Base-by-base conservation (phyloP, 1,284 basidiomycete species). In the Apiotrichum sp. region DNA sequence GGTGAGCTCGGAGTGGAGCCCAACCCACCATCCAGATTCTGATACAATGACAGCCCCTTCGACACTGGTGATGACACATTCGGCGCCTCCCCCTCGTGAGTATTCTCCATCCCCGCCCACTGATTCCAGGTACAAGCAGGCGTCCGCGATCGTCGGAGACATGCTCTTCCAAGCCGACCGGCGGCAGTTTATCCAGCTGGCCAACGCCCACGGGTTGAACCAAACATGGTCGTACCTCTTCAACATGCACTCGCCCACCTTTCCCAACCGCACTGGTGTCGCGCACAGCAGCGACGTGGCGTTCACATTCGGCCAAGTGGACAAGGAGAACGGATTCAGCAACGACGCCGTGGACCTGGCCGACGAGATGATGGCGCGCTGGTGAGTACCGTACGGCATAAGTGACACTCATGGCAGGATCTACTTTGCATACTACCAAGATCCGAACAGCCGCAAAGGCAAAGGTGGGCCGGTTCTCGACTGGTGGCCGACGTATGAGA, bases 41-140 rank as follows among this genome's bases (percentile, higher is more conserved):
- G 22, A 22, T 22, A 22, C 22, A 22, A 22, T 22, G 22, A 22
- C 39, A 67, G 68, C 36, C 73, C 73, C 1, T 75, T 65, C 58
- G 66, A 54, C 8, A 71, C 70, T 6, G 73, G 72, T n/a, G 72
- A 73, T 57, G 60, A 72, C 42, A 72, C 71, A 0, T 74, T 72
- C 39, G 71, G 70, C 2, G 47, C 62, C 7, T 9, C 45, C 11
- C 31, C 42, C 45, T 62, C 13, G 47, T 64, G 16, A 36, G 39
- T 35, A 33, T 74, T 72, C 39, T 70, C 69, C 2, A 47, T 62
- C 7, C 9, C 45, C 11, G 16, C 42, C 45, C 62, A 6, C 38
- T 64, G 16, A 36, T 31, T 35, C 14, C 22, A 52, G 50, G 4
- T 69, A 52, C 59, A 72, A 72, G 59, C 64, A 66, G 43, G 38